These are phyloP conservation scores for Pugionium cornutum DNA, from an alignment of 345 rosid genomes.

Conservation along the genomic window DNA sequence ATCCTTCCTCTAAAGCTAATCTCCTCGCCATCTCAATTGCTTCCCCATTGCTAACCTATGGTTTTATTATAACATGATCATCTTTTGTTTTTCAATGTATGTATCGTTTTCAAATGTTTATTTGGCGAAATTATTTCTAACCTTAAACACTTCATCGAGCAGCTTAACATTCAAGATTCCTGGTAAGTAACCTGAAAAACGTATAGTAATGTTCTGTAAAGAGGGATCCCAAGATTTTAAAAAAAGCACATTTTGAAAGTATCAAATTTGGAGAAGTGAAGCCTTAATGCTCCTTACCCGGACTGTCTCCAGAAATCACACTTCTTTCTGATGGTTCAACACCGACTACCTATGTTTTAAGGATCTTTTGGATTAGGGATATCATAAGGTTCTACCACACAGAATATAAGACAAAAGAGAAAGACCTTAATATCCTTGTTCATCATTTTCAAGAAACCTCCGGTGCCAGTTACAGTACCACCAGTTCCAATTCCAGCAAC, in stretches of 20 bases:
- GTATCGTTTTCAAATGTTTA: not conserved
- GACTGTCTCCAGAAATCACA: conserved; percentile 77
- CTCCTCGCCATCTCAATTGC: conserved; percentile 92
- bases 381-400: not conserved
- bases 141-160: conserved; percentile 91
- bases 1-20: conserved; percentile 86
- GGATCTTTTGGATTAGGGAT: not conserved
- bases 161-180: conserved; percentile 74
- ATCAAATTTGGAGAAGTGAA: conserved; percentile 23
- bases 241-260: not conserved
- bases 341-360: conserved; percentile 66
- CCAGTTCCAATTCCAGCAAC: conserved; percentile 95
- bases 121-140: conserved; percentile 23
- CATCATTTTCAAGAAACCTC: conserved; percentile 76
- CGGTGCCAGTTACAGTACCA: conserved; percentile 85
- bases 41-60: conserved; percentile 75
- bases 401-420: not conserved
- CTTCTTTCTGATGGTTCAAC: conserved; percentile 98
- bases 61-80: not conserved
- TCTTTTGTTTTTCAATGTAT: not conserved
- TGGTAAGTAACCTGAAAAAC: conserved; percentile 68
- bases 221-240: not conserved
- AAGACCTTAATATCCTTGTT: conserved; percentile 64
- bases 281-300: conserved; percentile 49
- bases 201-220: conserved; percentile 7